These are phyloP conservation scores for Syzygium malaccense DNA, from an alignment of 441 rosid species.

Conservation along the genomic window DNA sequence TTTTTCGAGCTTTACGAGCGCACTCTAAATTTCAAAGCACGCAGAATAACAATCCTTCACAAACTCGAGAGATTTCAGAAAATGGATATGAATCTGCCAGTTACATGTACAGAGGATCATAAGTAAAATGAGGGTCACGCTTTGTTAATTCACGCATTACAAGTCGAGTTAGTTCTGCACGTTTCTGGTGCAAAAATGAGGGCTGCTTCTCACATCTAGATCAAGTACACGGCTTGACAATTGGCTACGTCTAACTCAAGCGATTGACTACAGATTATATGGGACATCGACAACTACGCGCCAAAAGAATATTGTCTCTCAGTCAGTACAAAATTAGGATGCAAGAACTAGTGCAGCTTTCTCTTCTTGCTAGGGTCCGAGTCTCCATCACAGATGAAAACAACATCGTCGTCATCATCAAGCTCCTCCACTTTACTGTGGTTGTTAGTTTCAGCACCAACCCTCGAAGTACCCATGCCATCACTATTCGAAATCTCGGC, in stretches of 20 bases:
- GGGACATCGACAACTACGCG: neutral
- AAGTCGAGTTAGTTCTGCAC: neutral
- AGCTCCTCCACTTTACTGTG: slow-evolving; percentile 40
- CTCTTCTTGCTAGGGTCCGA: slow-evolving; percentile 34
- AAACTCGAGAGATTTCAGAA: neutral
- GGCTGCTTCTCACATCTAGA: neutral
- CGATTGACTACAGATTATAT: neutral
- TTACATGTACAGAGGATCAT: neutral
- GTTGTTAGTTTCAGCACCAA: slow-evolving; percentile 16
- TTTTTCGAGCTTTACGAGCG: neutral
- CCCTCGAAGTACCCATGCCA: slow-evolving; percentile 14
- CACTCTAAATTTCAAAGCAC: neutral
- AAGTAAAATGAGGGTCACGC: neutral
- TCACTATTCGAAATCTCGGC: slow-evolving; percentile 12
- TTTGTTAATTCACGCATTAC: neutral
- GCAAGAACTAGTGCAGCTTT: slow-evolving; percentile 32
- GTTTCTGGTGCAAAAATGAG: neutral
- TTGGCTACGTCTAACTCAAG: neutral
- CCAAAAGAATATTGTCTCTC: neutral
- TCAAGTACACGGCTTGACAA: neutral
- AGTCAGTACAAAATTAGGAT: neutral
- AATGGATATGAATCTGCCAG: neutral
- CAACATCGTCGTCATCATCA: slow-evolving; percentile 49
- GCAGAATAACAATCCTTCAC: neutral
- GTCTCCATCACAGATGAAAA: slow-evolving; percentile 33